These are phyloP conservation scores for Leccinum sublutescens DNA, from an alignment of 768 basidiomycete species.

Conservation along the genomic window DNA sequence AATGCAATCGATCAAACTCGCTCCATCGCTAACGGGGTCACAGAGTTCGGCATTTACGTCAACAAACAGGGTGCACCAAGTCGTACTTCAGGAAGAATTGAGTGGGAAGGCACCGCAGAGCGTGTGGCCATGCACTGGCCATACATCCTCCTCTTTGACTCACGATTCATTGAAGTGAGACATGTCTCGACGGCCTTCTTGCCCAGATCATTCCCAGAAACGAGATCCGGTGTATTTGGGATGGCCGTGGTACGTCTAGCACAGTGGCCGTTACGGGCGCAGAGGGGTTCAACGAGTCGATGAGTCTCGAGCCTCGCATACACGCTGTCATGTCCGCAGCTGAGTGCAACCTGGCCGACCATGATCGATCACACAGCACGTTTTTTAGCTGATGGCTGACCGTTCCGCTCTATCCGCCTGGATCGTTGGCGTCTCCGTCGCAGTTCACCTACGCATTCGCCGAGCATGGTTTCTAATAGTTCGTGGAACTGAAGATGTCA, in stretches of 20 bases:
- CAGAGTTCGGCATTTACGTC: constrained; percentile 91
- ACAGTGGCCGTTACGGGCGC: constrained; percentile 24
- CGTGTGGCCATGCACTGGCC: constrained; percentile 87
- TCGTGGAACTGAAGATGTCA: constrained; percentile 21
- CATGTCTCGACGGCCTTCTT: constrained; percentile 75
- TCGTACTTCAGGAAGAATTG: constrained; percentile 68
- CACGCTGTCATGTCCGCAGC: constrained; percentile 81
- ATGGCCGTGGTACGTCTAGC: constrained; percentile 59
- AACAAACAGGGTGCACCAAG: constrained; percentile 89
- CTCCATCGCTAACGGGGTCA: constrained; percentile 6
- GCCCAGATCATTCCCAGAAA: constrained; percentile 80
- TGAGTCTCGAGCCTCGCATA: constrained; percentile 76
- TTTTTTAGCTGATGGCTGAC: constrained; percentile 66
- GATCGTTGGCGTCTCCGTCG: constrained; percentile 53
- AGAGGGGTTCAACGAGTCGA: constrained; percentile 38
- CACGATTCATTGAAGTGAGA: constrained; percentile 87
- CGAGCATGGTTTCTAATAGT: constrained; percentile 35
- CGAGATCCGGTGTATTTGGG: constrained; percentile 87
- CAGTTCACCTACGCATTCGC: constrained; percentile 57
- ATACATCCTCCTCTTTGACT: constrained; percentile 84
- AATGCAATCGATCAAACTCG: not conserved
- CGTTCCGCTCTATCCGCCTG: constrained; percentile 38
- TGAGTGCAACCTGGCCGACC: constrained; percentile 37
- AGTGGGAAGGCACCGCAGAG: constrained; percentile 94
- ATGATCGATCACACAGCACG: constrained; percentile 64